Conservation (phyloP, 2,329 filamentous ascomycete genomes). For the Teratosphaeriaceae sp. region DNA sequence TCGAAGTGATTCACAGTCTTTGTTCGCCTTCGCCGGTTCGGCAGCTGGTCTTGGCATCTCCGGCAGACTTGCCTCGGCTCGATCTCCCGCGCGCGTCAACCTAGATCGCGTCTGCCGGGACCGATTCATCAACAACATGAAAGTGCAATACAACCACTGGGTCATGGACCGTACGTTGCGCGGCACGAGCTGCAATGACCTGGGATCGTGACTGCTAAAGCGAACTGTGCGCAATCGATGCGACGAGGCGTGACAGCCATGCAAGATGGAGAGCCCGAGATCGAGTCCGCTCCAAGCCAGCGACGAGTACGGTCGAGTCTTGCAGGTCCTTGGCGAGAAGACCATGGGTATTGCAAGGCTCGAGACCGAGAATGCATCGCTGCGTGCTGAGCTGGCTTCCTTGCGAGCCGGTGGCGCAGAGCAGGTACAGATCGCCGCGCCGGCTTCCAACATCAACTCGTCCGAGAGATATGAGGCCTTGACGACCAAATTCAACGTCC, state of each 20-base stretch:
- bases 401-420: not conserved
- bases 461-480: constrained; percentile 23
- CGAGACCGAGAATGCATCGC: constrained; percentile 18
- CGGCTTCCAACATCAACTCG: not conserved
- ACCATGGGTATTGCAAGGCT: constrained; percentile 12
- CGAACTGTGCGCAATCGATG: no score
- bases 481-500: constrained; percentile 25
- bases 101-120: not conserved
- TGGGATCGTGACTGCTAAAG: no score
- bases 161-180: no score
- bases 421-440: not conserved
- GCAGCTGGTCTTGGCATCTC: not conserved
- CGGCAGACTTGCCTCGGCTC: constrained; percentile 1
- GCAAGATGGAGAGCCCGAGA: not conserved
- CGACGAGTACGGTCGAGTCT: not conserved
- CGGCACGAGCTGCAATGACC: no score
- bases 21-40: not conserved
- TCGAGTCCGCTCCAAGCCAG: not conserved
- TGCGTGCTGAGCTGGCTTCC: constrained; percentile 14
- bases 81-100: not conserved
- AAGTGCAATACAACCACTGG: no score
- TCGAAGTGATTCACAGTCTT: no score
- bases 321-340: constrained; percentile 3
- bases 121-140: no score
- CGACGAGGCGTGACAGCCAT: no score